These are phyloP conservation scores for Isoetes taiwanensis DNA, from an alignment of 75 land plant genomes.

Conservation along the genomic window DNA sequence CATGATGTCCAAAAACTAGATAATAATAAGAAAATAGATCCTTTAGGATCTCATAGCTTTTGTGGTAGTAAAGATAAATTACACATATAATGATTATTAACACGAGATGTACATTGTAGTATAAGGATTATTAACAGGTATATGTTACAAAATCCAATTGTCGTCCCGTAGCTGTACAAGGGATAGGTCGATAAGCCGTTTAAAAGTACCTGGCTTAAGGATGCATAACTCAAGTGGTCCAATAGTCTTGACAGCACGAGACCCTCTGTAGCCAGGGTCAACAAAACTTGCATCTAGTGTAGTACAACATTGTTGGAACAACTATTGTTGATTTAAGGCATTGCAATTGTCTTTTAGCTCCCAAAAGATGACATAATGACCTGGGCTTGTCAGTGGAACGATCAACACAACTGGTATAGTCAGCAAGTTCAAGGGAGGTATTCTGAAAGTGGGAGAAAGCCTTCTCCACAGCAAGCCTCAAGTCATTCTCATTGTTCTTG, in stretches of 20 bases:
- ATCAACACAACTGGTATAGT: constrained; percentile 33
- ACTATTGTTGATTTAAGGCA: neutral
- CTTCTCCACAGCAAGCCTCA: constrained; percentile 11
- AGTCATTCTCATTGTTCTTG: constrained; percentile 10
- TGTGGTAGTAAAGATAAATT: too few species aligned
- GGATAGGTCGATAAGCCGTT: constrained; percentile 18
- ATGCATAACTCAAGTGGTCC: constrained; percentile 33
- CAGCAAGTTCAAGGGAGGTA: constrained; percentile 11
- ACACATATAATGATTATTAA: too few species aligned
- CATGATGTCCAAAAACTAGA: too few species aligned
- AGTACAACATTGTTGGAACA: constrained; percentile 24
- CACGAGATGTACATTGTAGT: too few species aligned
- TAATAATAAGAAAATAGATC: too few species aligned
- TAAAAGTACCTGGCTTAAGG: constrained; percentile 25
- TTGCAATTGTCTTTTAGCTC: constrained; percentile 5
- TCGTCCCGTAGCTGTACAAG: too few species aligned
- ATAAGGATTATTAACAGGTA: too few species aligned
- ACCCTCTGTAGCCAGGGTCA: constrained; percentile 8
- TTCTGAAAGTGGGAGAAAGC: constrained; percentile 10
- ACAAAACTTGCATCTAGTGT: constrained; percentile 34
- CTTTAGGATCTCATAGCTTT: too few species aligned
- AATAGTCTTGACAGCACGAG: constrained; percentile 13
- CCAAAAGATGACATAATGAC: constrained; percentile 30
- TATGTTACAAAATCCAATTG: too few species aligned
- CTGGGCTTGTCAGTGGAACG: constrained; percentile 15